Percentiles rank a stretch among this genome's conserved stretches.
Evolutionary conservation across 768 basidiomycete species (phyloP).

Genomic region (Lentinus tigrinus): DNA sequence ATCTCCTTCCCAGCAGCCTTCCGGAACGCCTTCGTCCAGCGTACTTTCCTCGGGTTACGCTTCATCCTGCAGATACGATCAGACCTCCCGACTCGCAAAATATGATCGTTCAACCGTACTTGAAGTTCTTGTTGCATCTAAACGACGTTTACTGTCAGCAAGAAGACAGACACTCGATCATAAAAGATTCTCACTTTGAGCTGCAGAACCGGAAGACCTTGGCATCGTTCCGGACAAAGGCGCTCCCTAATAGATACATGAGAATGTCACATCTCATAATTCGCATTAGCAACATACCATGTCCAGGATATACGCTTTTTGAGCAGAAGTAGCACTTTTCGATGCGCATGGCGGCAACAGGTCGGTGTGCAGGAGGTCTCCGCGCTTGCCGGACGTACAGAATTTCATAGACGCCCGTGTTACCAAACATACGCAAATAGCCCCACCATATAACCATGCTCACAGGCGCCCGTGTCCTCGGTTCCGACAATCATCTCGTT

Average conservation of each 20-base stretch:
- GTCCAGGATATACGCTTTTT: constrained; percentile 93
- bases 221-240: constrained; percentile 96
- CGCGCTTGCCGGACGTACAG: background rate
- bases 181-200: constrained; percentile 68
- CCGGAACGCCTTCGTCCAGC: constrained; percentile 99
- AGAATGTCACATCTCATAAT: background rate
- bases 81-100: background rate
- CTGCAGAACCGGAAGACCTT: constrained; percentile 98
- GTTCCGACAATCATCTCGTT: background rate
- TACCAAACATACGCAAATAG: constrained; percentile 15
- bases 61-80: constrained; percentile 72
- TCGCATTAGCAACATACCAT: constrained; percentile 51
- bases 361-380: background rate
- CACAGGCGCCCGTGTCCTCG: background rate
- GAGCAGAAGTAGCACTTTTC: constrained; percentile 99
- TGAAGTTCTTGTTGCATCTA: constrained; percentile 99
- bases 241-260: constrained; percentile 55
- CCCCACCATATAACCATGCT: background rate
- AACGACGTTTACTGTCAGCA: constrained; percentile 4
- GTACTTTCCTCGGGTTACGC: constrained; percentile 96
- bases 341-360: constrained; percentile 66
- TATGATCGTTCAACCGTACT: constrained; percentile 46
- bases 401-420: constrained; percentile 8
- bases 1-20: constrained; percentile 99
- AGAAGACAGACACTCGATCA: background rate